Evolutionary conservation across 805 yeast genomes (phyloP).

Genomic region (Barnettozyma pratensis): DNA sequence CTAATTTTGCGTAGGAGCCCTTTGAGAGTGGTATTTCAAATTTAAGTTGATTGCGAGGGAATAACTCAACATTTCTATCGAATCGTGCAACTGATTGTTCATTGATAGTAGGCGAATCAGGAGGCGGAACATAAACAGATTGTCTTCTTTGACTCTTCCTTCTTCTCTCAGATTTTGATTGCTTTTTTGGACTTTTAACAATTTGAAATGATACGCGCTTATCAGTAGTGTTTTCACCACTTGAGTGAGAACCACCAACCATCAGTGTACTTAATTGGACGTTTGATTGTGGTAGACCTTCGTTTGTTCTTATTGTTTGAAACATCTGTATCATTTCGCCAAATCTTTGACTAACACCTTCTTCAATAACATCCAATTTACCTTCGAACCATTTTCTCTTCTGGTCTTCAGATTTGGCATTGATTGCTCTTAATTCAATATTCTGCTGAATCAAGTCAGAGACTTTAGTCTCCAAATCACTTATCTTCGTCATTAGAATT

Average conservation of each 20-base stretch:
- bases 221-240: slow-evolving; percentile 11
- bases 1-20: neutral
- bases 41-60: neutral
- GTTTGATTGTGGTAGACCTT: slow-evolving; percentile 29
- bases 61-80: slow-evolving; percentile 4
- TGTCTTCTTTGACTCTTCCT: slow-evolving; percentile 37
- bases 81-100: slow-evolving; percentile 5
- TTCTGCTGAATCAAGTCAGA: slow-evolving; percentile 48
- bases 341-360: slow-evolving; percentile 35
- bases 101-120: slow-evolving; percentile 8
- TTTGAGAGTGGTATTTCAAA: neutral
- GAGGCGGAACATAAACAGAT: slow-evolving; percentile 32
- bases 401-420: slow-evolving; percentile 26
- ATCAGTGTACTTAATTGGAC: slow-evolving; percentile 9
- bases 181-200: slow-evolving; percentile 21
- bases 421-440: slow-evolving; percentile 34
- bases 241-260: slow-evolving; percentile 4
- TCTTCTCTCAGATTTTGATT: slow-evolving; percentile 25
- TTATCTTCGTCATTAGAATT: slow-evolving; percentile 42
- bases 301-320: slow-evolving; percentile 34
- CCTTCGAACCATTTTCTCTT: slow-evolving; percentile 32
- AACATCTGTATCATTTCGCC: slow-evolving; percentile 42
- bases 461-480: slow-evolving; percentile 47
- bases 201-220: slow-evolving; percentile 23
- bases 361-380: slow-evolving; percentile 36